phyloP scores from a whole-genome alignment of 73 alveolate genomes.

The Tetrahymena elliotti region DNA sequence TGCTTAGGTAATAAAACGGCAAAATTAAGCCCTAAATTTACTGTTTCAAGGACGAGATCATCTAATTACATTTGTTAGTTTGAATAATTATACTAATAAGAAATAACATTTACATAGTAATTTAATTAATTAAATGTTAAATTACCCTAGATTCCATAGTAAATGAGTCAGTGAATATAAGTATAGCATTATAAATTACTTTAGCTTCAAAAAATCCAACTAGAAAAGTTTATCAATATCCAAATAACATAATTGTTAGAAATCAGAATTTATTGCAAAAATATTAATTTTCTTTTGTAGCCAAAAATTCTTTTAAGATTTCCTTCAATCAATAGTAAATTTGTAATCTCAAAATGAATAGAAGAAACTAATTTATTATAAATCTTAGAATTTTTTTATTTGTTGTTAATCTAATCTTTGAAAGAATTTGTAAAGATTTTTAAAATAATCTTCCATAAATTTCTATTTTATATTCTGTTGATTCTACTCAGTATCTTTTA shows the following conservation, averaged over 20 bases:
- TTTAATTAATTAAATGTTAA: not conserved
- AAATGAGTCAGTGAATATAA: not conserved
- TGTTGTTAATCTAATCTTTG: not conserved
- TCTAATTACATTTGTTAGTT: not conserved
- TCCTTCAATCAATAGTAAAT: not conserved
- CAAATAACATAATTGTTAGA: not conserved
- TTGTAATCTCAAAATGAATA: not conserved
- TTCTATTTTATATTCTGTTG: not conserved
- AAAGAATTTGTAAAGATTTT: not conserved
- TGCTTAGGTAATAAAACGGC: too few relatives aligned
- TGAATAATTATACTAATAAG: too few relatives aligned
- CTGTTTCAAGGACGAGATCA: too few relatives aligned
- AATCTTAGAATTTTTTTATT: not conserved
- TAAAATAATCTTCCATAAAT: not conserved
- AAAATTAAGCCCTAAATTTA: too few relatives aligned
- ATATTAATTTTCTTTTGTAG: not conserved
- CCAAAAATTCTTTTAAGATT: not conserved
- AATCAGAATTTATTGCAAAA: not conserved
- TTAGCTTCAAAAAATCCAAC: not conserved
- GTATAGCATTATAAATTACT: not conserved
- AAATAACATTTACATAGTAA: not conserved
- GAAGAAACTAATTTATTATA: too few relatives aligned
- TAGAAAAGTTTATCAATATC: not conserved
- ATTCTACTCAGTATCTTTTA: too few relatives aligned
- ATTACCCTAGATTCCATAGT: not conserved